These are phyloP conservation scores for Sequoia sempervirens DNA, from an alignment of 75 land plant species.

Conservation along the genomic window DNA sequence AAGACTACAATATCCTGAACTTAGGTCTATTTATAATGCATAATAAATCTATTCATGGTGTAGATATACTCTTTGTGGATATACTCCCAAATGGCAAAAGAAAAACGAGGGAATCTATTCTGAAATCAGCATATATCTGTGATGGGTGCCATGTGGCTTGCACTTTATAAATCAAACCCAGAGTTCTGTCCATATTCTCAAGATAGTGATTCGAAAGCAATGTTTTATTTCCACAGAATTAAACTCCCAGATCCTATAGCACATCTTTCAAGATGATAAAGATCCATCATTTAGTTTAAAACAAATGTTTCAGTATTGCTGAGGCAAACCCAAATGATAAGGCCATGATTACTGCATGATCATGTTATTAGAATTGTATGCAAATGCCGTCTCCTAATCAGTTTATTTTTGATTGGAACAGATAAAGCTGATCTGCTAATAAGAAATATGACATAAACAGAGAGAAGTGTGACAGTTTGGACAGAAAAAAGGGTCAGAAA, in stretches of 20 bases:
- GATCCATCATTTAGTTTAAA: not conserved
- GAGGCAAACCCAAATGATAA: no score
- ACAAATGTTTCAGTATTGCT: not conserved
- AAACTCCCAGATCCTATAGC: not conserved
- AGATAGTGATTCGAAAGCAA: not conserved
- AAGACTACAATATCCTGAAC: no score
- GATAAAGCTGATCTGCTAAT: not conserved
- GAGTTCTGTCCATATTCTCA: not conserved
- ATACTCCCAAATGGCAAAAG: not conserved
- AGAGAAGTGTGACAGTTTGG: not conserved
- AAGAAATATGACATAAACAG: not conserved
- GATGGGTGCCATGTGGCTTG: not conserved
- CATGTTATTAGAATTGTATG: not conserved
- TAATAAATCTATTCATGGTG: not conserved
- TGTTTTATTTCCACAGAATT: not conserved
- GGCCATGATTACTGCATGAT: no score
- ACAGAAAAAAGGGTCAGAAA: not conserved
- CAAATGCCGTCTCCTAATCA: not conserved
- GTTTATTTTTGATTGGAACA: not conserved
- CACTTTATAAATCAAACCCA: not conserved
- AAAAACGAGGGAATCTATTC: not conserved
- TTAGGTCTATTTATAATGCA: not conserved
- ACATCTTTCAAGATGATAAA: not conserved
- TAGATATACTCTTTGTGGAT: not conserved
- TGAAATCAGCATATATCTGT: not conserved